phyloP scores from a whole-genome alignment of 495 filamentous ascomycete species.

The Podospora fimiseda region DNA sequence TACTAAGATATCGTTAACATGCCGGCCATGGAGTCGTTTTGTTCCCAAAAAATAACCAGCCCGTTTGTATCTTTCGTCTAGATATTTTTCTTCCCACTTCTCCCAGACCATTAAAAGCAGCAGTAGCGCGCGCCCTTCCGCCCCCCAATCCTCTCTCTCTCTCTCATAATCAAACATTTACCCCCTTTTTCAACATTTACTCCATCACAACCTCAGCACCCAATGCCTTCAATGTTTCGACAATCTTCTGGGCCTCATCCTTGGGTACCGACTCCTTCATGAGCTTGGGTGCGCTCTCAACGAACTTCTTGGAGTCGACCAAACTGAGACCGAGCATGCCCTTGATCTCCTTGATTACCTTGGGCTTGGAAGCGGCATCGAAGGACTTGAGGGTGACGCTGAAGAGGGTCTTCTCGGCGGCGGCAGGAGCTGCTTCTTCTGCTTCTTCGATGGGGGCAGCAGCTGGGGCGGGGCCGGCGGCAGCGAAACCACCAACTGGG shows the following conservation, averaged over 20 bases:
- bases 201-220: conserved; percentile 88
- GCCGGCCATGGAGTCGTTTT: background rate
- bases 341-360: conserved; percentile 99
- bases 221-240: conserved; percentile 85
- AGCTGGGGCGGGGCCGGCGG: conserved; percentile 45
- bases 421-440: conserved; percentile 81
- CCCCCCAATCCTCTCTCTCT: background rate
- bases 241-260: conserved; percentile 98
- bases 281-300: conserved; percentile 92
- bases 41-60: background rate
- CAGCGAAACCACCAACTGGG: conserved; percentile 77
- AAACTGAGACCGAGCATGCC: conserved; percentile 86
- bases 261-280: conserved; percentile 98
- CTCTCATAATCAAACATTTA: background rate
- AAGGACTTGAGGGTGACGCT: conserved; percentile 86
- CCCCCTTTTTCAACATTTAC: conserved; percentile 39
- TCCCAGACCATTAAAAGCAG: conserved; percentile 3
- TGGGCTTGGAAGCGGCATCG: conserved; percentile 84
- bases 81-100: conserved; percentile 1
- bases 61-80: conserved; percentile 6
- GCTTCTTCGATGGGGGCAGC: conserved; percentile 56
- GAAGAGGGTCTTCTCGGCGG: conserved; percentile 95
- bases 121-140: background rate
- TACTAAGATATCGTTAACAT: background rate
- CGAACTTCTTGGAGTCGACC: conserved; percentile 99